Conservation (phyloP, 2,329 filamentous ascomycete genomes). For the Endoconidiophora laricicola region DNA sequence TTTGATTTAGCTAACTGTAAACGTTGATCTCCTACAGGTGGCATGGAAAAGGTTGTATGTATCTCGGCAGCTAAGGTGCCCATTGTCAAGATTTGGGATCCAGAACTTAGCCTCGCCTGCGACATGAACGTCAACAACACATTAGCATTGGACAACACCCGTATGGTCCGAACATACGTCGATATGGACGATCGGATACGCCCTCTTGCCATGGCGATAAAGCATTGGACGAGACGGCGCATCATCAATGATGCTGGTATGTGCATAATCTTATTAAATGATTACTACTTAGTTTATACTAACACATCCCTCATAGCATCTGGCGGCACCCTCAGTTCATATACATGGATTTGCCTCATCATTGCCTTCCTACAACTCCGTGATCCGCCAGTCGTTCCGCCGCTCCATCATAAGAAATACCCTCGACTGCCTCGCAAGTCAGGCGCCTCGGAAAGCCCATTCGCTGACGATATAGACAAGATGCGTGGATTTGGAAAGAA, state of each 20-base stretch:
- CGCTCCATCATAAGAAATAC: constrained; percentile 59
- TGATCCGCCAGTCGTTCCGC: constrained; percentile 66
- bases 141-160: constrained; percentile 82
- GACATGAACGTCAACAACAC: constrained; percentile 99
- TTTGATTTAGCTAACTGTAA: too few species aligned
- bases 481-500: constrained; percentile 56
- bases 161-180: constrained; percentile 96
- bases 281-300: not conserved
- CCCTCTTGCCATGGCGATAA: constrained; percentile 88
- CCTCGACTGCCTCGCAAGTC: constrained; percentile 34
- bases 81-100: constrained; percentile 98
- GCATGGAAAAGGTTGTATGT: constrained; percentile 93
- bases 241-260: constrained; percentile 92
- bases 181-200: constrained; percentile 81
- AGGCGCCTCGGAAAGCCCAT: constrained; percentile 55
- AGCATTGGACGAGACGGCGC: constrained; percentile 87
- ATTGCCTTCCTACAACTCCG: constrained; percentile 88
- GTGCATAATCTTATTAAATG: constrained; percentile 18
- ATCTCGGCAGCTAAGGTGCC: constrained; percentile 91
- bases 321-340: constrained; percentile 88
- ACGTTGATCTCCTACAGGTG: constrained; percentile 40
- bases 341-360: constrained; percentile 98
- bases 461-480: constrained; percentile 70
- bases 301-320: constrained; percentile 40
- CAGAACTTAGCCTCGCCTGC: constrained; percentile 72